phyloP scores from a whole-genome alignment of 768 basidiomycete species.

The Lactarius sanguifluus region DNA sequence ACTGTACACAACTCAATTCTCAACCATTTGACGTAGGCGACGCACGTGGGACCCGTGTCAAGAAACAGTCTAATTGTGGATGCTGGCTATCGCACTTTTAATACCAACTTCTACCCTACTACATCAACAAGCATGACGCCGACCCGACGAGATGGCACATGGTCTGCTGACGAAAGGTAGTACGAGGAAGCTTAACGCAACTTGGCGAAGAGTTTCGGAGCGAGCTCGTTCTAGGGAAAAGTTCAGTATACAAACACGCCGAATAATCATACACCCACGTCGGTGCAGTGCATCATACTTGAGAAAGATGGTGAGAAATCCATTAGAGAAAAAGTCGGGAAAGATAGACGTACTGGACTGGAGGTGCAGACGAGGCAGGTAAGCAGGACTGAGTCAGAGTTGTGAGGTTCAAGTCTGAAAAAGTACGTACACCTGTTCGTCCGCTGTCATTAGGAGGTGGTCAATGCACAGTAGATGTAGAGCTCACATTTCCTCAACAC shows the following conservation, averaged over 20 bases:
- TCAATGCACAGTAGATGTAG: not conserved
- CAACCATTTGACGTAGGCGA: not conserved
- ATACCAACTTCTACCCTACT: constrained; percentile 11
- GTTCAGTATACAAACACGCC: constrained; percentile 13
- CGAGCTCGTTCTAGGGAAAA: constrained; percentile 48
- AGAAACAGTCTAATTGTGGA: constrained; percentile 12
- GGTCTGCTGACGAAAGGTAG: not conserved
- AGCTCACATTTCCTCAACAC: constrained; percentile 87
- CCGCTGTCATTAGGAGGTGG: not conserved
- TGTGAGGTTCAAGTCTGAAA: not conserved
- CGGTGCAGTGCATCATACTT: constrained; percentile 92
- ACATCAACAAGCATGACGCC: not conserved
- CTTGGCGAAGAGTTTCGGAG: constrained; percentile 81
- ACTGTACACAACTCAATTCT: not conserved
- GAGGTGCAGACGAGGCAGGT: constrained; percentile 4
- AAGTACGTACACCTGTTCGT: constrained; percentile 32
- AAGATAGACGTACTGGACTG: constrained; percentile 64
- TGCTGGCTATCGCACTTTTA: constrained; percentile 5
- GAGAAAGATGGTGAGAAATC: constrained; percentile 22
- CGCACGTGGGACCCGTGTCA: constrained; percentile 1
- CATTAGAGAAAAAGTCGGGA: constrained; percentile 5
- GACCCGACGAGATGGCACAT: not conserved
- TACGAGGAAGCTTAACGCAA: constrained; percentile 45
- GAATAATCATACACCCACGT: constrained; percentile 50
- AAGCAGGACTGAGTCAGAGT: constrained; percentile 14